Evolutionary conservation across 129 eudicot species (phyloP).

Genomic region (Helichrysum umbraculigerum): DNA sequence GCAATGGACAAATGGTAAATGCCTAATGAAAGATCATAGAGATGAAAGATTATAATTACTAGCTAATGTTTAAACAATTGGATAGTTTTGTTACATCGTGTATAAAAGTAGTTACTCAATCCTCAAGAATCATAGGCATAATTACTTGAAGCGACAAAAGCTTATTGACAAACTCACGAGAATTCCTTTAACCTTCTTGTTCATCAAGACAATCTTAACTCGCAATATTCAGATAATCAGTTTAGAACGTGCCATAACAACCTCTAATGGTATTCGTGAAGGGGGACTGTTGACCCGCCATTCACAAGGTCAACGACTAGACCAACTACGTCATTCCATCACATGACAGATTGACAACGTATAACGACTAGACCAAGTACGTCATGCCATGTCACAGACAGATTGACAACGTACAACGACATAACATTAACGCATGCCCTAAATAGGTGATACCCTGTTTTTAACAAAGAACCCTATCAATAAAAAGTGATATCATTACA

Average conservation of each 20-base stretch:
- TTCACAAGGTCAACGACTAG: background rate
- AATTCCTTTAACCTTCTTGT: too few species aligned
- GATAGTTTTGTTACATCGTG: background rate
- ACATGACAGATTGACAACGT: too few species aligned
- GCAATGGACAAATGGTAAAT: too few species aligned
- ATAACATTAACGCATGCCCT: background rate
- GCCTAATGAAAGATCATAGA: too few species aligned
- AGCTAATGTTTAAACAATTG: background rate
- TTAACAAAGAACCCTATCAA: background rate
- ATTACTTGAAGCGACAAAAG: too few species aligned
- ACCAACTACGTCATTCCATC: background rate
- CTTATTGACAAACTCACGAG: too few species aligned
- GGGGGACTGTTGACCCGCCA: background rate
- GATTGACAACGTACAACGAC: background rate
- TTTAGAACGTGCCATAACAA: background rate
- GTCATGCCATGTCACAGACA: background rate
- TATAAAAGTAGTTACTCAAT: background rate
- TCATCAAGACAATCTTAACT: too few species aligned
- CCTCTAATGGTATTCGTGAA: background rate
- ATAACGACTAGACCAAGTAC: background rate
- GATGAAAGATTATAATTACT: too few species aligned
- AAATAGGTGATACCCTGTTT: background rate
- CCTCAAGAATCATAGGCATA: too few species aligned
- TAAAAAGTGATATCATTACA: background rate
- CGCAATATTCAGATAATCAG: too few species aligned